Evolutionary conservation across 2,329 filamentous ascomycete genomes (phyloP).

Genomic region (Alternaria triticimaculans): DNA sequence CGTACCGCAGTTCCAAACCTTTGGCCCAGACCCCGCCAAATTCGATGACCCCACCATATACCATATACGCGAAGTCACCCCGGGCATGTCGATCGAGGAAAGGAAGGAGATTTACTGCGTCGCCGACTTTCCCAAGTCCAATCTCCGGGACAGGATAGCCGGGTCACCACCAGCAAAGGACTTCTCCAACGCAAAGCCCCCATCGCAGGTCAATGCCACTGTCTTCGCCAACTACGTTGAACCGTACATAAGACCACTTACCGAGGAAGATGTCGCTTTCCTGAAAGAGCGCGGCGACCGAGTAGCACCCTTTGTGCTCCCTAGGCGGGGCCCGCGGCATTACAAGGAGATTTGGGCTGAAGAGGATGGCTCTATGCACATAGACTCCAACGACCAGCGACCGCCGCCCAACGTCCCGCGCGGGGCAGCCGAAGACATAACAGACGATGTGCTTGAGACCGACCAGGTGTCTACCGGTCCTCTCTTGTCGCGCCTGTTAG

Average conservation of each 20-base stretch:
- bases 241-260: conserved; percentile 86
- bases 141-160: conserved; percentile 83
- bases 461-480: conserved; percentile 90
- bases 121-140: conserved; percentile 77
- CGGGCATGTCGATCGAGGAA: conserved; percentile 82
- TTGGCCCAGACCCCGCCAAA: conserved; percentile 90
- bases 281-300: conserved; percentile 87
- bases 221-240: conserved; percentile 95
- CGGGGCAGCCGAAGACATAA: conserved; percentile 84
- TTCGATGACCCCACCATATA: conserved; percentile 93
- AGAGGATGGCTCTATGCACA: conserved; percentile 81
- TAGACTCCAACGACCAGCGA: conserved; percentile 73
- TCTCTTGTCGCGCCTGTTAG: conserved; percentile 79
- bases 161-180: conserved; percentile 92
- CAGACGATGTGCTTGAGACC: conserved; percentile 84
- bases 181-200: conserved; percentile 91
- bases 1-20: conserved; percentile 79
- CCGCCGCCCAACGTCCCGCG: conserved; percentile 81
- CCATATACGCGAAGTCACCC: conserved; percentile 78
- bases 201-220: conserved; percentile 90
- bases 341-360: conserved; percentile 94
- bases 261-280: conserved; percentile 93
- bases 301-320: conserved; percentile 81
- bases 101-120: conserved; percentile 89
- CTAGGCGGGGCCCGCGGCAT: conserved; percentile 80